These are phyloP conservation scores for Lizonia empirigonia DNA, from an alignment of 2,329 filamentous ascomycete genomes.

Conservation along the genomic window DNA sequence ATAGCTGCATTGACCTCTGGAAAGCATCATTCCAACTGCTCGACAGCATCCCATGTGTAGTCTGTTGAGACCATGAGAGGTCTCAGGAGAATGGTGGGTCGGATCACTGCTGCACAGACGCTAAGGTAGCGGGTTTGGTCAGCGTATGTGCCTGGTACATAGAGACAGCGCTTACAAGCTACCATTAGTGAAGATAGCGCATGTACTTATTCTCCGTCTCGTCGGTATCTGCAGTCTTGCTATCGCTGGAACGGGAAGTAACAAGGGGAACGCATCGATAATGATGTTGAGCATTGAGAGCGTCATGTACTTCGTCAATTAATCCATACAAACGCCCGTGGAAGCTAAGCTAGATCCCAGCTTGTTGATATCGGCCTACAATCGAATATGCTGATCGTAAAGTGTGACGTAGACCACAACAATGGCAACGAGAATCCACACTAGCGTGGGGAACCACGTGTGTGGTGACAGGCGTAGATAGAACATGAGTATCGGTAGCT, in stretches of 20 bases:
- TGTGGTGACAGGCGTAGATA: slow-evolving; percentile 7
- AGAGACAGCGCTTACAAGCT: slow-evolving; percentile 1
- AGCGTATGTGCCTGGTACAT: no score
- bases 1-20: slow-evolving; percentile 18
- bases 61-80: neutral
- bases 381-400: slow-evolving; percentile 10
- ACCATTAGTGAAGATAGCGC: neutral
- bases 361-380: slow-evolving; percentile 8
- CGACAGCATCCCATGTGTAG: slow-evolving; percentile 15
- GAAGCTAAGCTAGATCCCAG: slow-evolving; percentile 6
- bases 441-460: slow-evolving; percentile 9
- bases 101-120: neutral
- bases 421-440: slow-evolving; percentile 3
- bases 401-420: slow-evolving; percentile 5
- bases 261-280: slow-evolving; percentile 10
- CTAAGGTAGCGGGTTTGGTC: neutral
- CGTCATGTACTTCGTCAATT: slow-evolving; percentile 14
- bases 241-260: neutral
- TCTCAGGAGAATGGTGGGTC: neutral
- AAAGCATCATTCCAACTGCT: slow-evolving; percentile 22
- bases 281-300: slow-evolving; percentile 18
- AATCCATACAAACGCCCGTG: slow-evolving; percentile 8
- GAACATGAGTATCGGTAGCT: slow-evolving; percentile 13
- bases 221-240: neutral
- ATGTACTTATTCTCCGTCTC: neutral